Base-by-base conservation (phyloP, 805 yeast species). In the Babjeviella inositovora region DNA sequence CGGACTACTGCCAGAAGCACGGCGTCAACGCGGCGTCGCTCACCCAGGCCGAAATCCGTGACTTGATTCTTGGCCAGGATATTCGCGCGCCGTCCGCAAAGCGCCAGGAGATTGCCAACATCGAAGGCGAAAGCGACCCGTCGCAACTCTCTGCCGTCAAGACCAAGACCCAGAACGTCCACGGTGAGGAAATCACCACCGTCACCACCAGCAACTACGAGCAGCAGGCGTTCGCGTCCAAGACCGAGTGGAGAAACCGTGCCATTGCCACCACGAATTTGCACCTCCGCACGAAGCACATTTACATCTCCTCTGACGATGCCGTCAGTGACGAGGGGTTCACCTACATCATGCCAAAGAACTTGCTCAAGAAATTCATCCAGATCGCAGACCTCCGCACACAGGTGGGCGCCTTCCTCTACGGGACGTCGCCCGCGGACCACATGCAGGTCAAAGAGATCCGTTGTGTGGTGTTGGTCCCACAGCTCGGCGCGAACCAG, bases 151-250 rank as follows among this genome's bases (percentile, higher is more conserved):
- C 84, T 1, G 90, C 93, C 0, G 61, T 74, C 34, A 84, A 81
- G 35, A 71, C 93, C 1, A 75, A 72, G 27, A 77, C 93, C 0
- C 71, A 72, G 13, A 90, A 82, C 40, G 93, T 80, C 2, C 96
- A 85, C 39, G 99, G 99, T 16, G 98, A 90, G 41, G 92, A 85
- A 37, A 87, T 90, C 37, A 75, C 79, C 19, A 87, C 94, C 0
- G 94, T 87, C 15, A 84, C 97, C 0, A 84, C 97, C 0, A 70
- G 85, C 10, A 70, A 70, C 31, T 85, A 79, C 41, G 98, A 84
- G 43, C 90, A 81, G 37, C 73, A 70, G 50, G 51, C 73, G 9
- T 90, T 90, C 42, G 59, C 73, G 21, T 80, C 95, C 2, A 73
- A 70, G 42, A 70, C 84, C 17, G 93, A 84, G 39, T 90, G 99